These are phyloP conservation scores for Podila verticillata DNA, from an alignment of 192 early-diverging fungal genomes.

Conservation along the genomic window DNA sequence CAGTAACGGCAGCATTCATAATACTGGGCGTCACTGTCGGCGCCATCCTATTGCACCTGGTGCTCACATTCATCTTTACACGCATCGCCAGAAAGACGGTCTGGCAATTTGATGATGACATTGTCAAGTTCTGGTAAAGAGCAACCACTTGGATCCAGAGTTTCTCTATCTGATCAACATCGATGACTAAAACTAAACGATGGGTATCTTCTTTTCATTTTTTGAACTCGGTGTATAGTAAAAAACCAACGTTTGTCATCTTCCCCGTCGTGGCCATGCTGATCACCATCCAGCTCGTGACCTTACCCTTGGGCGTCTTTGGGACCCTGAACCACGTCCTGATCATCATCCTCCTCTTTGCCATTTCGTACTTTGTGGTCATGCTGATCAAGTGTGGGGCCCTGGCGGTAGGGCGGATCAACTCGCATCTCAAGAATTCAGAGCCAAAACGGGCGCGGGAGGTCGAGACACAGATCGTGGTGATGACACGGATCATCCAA, in stretches of 20 bases:
- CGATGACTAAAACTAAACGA: too few relatives aligned
- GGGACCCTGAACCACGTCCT: conserved; percentile 37
- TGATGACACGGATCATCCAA: conserved; percentile 50
- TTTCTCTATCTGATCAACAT: too few relatives aligned
- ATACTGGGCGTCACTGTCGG: conserved; percentile 41
- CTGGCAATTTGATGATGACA: conserved; percentile 52
- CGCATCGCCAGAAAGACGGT: conserved; percentile 38
- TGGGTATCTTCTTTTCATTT: neutral
- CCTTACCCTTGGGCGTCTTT: conserved; percentile 30
- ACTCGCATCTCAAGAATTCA: conserved; percentile 26
- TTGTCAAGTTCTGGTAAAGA: conserved; percentile 50
- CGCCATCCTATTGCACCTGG: conserved; percentile 33
- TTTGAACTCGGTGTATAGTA: conserved; percentile 15
- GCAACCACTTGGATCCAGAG: too few relatives aligned
- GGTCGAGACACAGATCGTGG: conserved; percentile 51
- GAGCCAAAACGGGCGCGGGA: conserved; percentile 30
- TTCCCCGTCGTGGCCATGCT: conserved; percentile 46
- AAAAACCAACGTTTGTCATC: conserved; percentile 47
- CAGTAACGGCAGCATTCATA: conserved; percentile 48
- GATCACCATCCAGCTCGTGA: conserved; percentile 41
- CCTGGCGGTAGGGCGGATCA: conserved; percentile 24
- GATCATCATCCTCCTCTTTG: conserved; percentile 39
- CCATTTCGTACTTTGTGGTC: conserved; percentile 36
- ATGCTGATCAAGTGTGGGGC: conserved; percentile 50
- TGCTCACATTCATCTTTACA: conserved; percentile 38